Base-by-base conservation (phyloP, 2,329 filamentous ascomycete species). In the Venturia oleaginea region DNA sequence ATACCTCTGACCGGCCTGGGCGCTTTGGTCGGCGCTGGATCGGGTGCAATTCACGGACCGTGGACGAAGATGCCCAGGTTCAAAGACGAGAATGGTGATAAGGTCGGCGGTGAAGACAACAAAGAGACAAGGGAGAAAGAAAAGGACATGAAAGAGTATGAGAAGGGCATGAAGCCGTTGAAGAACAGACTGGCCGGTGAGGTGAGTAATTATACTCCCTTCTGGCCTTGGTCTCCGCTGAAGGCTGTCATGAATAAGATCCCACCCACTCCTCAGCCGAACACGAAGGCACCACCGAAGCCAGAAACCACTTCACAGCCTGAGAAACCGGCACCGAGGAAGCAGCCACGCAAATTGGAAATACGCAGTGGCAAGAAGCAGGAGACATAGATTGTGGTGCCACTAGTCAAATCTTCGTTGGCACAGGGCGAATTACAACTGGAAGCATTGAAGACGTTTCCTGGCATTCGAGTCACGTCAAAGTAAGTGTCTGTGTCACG, bases 41-140 rank as follows among this genome's bases (percentile, higher is more conserved):
- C 76, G 11, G 77, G 77, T 3, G 74, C 74, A 11, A 71, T 76
- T 17, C 74, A 77, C 69, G 77, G 77, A 40, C 77, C 77, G 15
- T 78, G 73, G 69, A 73, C 79, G 27, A 78, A 76, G 68, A 65
- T 78, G 51, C 51, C 51, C 51, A 57, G 8, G 30, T 57, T 61
- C 30, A 57, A 57, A n/a, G 68, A 69, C 4, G 67, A 68, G 57
- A 57, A 68, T 37, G 40, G 67, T 65, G 43, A 69, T 66, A 0
- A 68, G 65, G 48, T 67, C 55, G 22, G 67, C 64, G 43, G 46
- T 10, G 30, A 46, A 37, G n/a, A 67, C 64, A 22, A 61, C 64
- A 40, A 66, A 66, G 19, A 67, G 57, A 65, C 11, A 67, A 10
- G 61, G 19, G 61, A 60, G 1, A 54, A 42, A 32, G 51, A 64